Evolutionary conservation across 179 eudicot species (phyloP), one percentile per base, ranked within the genome.

Genomic region (Pouteria campechiana): DNA sequence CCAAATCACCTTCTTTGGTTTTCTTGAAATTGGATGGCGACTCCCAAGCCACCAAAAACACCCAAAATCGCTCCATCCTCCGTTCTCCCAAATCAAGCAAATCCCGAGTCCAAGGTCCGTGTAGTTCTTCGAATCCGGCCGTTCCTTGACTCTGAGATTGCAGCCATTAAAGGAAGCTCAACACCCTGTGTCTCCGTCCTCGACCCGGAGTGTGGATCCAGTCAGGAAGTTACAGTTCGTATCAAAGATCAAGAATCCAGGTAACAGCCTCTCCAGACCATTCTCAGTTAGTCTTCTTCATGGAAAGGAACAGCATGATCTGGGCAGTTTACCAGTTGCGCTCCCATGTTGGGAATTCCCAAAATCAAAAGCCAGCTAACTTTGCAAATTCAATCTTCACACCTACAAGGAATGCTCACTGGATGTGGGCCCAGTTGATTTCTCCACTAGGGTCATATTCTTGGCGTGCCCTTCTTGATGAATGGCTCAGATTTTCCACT

Each of bases 171-270:
- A 7, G 63, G 57, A 18, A 28, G 50, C 21, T 62, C 66, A 6
- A 30, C 48, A 28, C 54, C 89, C 11, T 70, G 89, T 19, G 66
- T 67, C 27, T 78, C 94, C 3, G 46, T 69, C 46, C 57, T 71
- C 1, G 47, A 58, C 6, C 30, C 48, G 1, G 61, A 57, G 9
- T 33, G 31, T 10, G 57, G 58, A 2, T 36, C 68, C 7, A 6
- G 20, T 13, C 58, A 43, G 6, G 87, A 88, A 54, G 84, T 89
- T 34, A 57, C 86, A 2, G 71, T 85, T 43, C 72, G 47, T 54
- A 82, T 89, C 63, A 85, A 78, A 63, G 97, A 89, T 50, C 85
- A 59, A 15, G 52, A 64, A 14, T 64, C 95, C 31, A 73, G 95
- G 93, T 85, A 6, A 27, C 41, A 3, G 1, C 10, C 18, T 38